Percentiles rank a stretch among this genome's conserved stretches.
Evolutionary conservation across 352 stramenopile species (phyloP).

Genomic region (Halophytophthora polymorphica): DNA sequence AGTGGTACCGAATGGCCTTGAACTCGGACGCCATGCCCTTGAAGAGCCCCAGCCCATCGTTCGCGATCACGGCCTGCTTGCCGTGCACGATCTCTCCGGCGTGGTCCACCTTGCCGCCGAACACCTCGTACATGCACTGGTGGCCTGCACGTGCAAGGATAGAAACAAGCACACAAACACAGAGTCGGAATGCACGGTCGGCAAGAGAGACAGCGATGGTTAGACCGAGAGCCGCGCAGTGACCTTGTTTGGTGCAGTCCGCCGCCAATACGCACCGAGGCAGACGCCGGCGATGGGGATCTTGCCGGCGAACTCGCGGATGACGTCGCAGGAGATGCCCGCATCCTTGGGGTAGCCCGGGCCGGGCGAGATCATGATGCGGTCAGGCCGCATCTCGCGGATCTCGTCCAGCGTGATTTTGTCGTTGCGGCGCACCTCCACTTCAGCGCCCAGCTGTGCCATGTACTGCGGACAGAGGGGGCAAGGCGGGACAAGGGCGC

Average conservation of each 20-base stretch:
- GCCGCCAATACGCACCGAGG: slow-evolving; percentile 36
- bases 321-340: slow-evolving; percentile 81
- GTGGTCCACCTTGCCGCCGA: slow-evolving; percentile 80
- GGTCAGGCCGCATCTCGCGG: slow-evolving; percentile 63
- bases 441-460: slow-evolving; percentile 74
- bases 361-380: slow-evolving; percentile 87
- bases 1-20: slow-evolving; percentile 86
- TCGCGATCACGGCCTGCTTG: slow-evolving; percentile 81
- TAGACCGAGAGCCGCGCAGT: too few relatives aligned
- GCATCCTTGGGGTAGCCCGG: slow-evolving; percentile 80
- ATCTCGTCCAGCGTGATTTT: slow-evolving; percentile 83
- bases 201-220: too few relatives aligned
- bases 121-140: slow-evolving; percentile 88
- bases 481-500: not conserved
- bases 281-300: slow-evolving; percentile 85
- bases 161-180: not conserved
- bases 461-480: slow-evolving; percentile 54
- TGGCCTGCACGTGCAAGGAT: slow-evolving; percentile 28
- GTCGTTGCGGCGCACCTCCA: slow-evolving; percentile 83
- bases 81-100: slow-evolving; percentile 87
- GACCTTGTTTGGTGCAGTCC: too few relatives aligned
- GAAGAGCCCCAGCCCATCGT: slow-evolving; percentile 85
- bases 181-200: not conserved
- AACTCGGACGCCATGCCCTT: slow-evolving; percentile 78
- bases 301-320: slow-evolving; percentile 76